Evolutionary conservation across 192 early-diverging fungal species (phyloP).

Genomic region (Coemansia guatemalensis): DNA sequence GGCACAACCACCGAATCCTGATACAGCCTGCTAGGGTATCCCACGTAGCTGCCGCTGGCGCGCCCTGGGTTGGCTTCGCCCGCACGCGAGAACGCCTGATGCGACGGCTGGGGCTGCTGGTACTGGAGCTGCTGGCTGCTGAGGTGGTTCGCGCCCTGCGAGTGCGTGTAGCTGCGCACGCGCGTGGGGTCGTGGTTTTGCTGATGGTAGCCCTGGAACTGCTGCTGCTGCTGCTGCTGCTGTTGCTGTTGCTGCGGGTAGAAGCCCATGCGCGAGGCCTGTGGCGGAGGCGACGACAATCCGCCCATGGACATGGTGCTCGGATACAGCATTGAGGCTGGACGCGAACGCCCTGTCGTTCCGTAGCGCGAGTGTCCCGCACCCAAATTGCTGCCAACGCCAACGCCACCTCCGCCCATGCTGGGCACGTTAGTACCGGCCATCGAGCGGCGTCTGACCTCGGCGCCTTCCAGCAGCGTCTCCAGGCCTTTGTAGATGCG

Average conservation of each 20-base stretch:
- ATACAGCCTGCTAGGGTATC: slow-evolving; percentile 56
- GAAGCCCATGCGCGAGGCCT: slow-evolving; percentile 26
- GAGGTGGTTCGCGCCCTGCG: slow-evolving; percentile 43
- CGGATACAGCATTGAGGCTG: slow-evolving; percentile 51
- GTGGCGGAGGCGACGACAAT: slow-evolving; percentile 32
- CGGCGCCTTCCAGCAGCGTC: slow-evolving; percentile 47
- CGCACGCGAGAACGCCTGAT: slow-evolving; percentile 37
- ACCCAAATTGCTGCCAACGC: not conserved
- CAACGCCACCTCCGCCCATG: not conserved
- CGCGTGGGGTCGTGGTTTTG: slow-evolving; percentile 39
- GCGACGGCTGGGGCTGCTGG: slow-evolving; percentile 40
- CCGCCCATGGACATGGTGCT: slow-evolving; percentile 47
- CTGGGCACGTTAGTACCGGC: slow-evolving; percentile 25
- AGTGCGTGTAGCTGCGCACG: slow-evolving; percentile 48
- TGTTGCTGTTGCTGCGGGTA: slow-evolving; percentile 31
- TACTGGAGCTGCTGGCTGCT: slow-evolving; percentile 23
- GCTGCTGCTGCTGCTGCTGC: slow-evolving; percentile 14
- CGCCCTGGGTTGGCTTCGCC: slow-evolving; percentile 34
- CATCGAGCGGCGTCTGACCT: slow-evolving; percentile 47
- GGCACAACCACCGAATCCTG: slow-evolving; percentile 66
- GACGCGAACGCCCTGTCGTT: slow-evolving; percentile 35
- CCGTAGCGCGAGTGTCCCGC: slow-evolving; percentile 28
- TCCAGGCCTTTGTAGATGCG: slow-evolving; percentile 54
- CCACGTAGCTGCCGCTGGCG: slow-evolving; percentile 56
- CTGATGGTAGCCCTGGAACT: too few species aligned